Percentiles rank a stretch among this genome's conserved stretches.
phyloP scores from a whole-genome alignment of 2,329 filamentous ascomycete species.

The Calonectria naviculata region DNA sequence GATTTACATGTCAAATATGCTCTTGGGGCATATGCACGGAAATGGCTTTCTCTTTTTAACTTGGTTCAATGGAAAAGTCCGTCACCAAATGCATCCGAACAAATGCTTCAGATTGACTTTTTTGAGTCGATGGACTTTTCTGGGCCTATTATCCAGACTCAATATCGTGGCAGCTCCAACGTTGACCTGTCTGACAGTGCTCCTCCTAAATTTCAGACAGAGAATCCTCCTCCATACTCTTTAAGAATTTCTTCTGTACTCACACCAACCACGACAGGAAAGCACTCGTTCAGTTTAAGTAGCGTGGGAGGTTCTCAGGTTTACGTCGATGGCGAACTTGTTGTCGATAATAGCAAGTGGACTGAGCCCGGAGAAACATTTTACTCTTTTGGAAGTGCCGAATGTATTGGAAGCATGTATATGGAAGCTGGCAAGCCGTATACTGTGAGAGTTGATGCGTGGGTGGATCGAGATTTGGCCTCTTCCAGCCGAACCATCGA shows the following conservation, averaged over 20 bases:
- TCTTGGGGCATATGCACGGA: slow-evolving; percentile 2
- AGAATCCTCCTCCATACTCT: slow-evolving; percentile 11
- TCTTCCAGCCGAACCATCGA: not conserved
- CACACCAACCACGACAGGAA: slow-evolving; percentile 2
- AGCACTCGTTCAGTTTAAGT: slow-evolving; percentile 4
- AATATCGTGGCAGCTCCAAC: slow-evolving; percentile 10
- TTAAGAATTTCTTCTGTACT: slow-evolving; percentile 2
- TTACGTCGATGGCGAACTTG: slow-evolving; percentile 7
- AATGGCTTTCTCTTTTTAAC: slow-evolving; percentile 18
- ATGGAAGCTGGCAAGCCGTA: slow-evolving; percentile 1
- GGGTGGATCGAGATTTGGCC: not conserved
- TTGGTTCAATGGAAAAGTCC: not conserved
- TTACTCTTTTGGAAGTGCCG: slow-evolving; percentile 20
- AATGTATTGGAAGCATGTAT: not conserved
- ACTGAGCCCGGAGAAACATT: slow-evolving; percentile 9
- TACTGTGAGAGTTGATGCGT: not conserved
- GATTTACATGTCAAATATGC: slow-evolving; percentile 1
- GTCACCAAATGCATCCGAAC: not conserved
- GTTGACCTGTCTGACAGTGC: slow-evolving; percentile 16
- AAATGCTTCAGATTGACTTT: slow-evolving; percentile 9
- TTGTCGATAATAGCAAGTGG: slow-evolving; percentile 17
- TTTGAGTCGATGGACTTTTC: slow-evolving; percentile 2
- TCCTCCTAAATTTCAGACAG: not conserved
- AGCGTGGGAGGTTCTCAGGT: slow-evolving; percentile 13
- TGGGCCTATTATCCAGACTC: slow-evolving; percentile 6